phyloP scores from a whole-genome alignment of 345 rosid genomes.

The Euphorbia pulcherrima region DNA sequence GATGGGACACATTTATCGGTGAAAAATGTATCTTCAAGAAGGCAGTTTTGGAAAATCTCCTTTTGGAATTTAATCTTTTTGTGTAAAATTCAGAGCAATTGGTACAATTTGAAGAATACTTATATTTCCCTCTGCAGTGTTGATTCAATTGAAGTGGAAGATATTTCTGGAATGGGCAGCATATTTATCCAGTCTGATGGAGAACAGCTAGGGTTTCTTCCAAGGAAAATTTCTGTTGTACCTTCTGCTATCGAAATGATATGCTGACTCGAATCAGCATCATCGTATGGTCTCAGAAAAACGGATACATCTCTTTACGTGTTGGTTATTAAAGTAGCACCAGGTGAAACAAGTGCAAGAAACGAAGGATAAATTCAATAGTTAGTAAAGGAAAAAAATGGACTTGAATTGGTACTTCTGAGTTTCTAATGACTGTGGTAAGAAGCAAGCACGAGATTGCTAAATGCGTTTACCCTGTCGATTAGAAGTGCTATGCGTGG shows the following conservation, averaged over 20 bases:
- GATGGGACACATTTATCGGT: slow-evolving; percentile 78
- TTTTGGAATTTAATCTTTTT: not conserved
- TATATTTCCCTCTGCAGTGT: slow-evolving; percentile 43
- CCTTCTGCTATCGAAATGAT: slow-evolving; percentile 78
- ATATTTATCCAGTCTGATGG: slow-evolving; percentile 92
- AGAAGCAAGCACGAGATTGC: not conserved
- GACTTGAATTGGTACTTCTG: not conserved
- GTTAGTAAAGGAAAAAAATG: not conserved
- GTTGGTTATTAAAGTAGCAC: not conserved
- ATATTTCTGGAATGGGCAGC: slow-evolving; percentile 47
- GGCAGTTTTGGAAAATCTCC: slow-evolving; percentile 28
- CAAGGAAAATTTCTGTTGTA: slow-evolving; percentile 61
- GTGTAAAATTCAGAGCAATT: not conserved
- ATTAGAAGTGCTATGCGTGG: not conserved
- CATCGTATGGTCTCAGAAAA: not conserved
- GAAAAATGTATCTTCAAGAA: slow-evolving; percentile 67
- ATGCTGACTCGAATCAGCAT: slow-evolving; percentile 30
- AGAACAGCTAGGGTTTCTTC: slow-evolving; percentile 83
- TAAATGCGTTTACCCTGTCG: not conserved
- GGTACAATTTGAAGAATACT: not conserved
- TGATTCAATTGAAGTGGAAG: slow-evolving; percentile 67
- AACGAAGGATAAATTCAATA: not conserved
- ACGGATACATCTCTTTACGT: not conserved
- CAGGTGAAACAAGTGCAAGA: not conserved
- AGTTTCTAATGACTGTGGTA: not conserved